Evolutionary conservation across 2,329 filamentous ascomycete genomes (phyloP), one percentile per base, ranked within the genome.

Genomic region (Venturia pyrina): DNA sequence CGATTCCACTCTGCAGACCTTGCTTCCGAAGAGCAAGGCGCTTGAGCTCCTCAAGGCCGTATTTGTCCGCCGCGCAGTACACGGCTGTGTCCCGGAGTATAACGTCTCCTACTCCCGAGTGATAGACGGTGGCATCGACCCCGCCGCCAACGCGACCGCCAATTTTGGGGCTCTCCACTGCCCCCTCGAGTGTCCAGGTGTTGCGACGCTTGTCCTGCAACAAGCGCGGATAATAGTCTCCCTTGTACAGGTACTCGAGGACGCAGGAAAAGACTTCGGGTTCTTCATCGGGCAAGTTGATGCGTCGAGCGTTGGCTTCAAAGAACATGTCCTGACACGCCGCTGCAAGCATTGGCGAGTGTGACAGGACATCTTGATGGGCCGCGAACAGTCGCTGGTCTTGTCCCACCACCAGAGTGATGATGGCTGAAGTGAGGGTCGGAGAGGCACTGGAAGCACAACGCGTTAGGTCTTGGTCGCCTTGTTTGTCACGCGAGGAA

Each of bases 171-270:
- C 82, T 78, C 28, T 80, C 80, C 74, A 71, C 77, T 71, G 79
- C 79, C 77, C 90, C 89, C 84, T 96, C 91, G 80, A 96, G 90
- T 76, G 91, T 87, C 90, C 90, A 96, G 80, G 88, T 89, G 82
- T 90, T 88, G 75, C 87, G 89, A 77, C 88, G 87, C 83, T 90
- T 91, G 85, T 90, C 90, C 78, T 91, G 90, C 71, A 96, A 75
- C 80, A 97, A 83, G 77, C 91, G 90, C 66, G 93, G 93, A 78
- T 90, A 95, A 81, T 96, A 96, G 83, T 96, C 92, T 71, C 90
- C 91, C 82, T 96, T 96, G 88, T 97, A 97, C 71, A 97, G 87
- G 78, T 93, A 97, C 82, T 97, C 93, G 80, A 97, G 91, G 73
- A 97, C 83, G 74, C 89, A 93, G 76, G 91, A 96, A 79, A 97